Conservation (phyloP, 163 green algal species). For the Scenedesmus sp. region DNA sequence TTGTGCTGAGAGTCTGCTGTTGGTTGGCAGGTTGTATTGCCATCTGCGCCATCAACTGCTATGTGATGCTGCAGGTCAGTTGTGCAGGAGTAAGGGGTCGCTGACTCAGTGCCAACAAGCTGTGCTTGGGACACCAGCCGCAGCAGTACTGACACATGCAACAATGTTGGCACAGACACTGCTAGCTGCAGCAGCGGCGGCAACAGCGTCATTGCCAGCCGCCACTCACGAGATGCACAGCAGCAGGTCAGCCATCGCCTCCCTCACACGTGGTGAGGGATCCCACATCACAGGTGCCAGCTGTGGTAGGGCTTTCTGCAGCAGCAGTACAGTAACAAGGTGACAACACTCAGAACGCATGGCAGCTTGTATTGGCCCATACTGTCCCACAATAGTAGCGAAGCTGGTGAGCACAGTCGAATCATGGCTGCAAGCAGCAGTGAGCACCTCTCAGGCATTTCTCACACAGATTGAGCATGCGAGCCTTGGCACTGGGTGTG, state of each 20-base stretch:
- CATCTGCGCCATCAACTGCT: no score
- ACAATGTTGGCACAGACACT: neutral
- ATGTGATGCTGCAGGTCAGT: no score
- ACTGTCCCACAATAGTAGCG: no score
- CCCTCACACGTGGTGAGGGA: constrained; percentile 67
- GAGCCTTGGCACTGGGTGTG: neutral
- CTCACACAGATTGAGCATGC: neutral
- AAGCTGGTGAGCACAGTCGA: no score
- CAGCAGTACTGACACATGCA: no score
- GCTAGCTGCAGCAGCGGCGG: neutral
- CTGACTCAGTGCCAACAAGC: no score
- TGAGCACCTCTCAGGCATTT: no score
- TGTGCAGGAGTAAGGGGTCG: no score
- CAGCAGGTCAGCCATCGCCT: constrained; percentile 77
- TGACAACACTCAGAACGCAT: no score
- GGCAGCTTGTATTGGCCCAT: neutral
- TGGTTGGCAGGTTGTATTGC: neutral
- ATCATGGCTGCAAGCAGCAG: no score
- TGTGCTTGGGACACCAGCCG: no score
- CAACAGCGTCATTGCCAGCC: no score
- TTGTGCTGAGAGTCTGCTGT: neutral
- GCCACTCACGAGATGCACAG: constrained; percentile 62
- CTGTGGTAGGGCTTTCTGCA: constrained; percentile 69
- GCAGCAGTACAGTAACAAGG: neutral
- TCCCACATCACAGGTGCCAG: constrained; percentile 77